A percentile compares a stretch with the other conserved stretches of the same genome.
phyloP scores from a whole-genome alignment of 768 basidiomycete species.

The Suillus clintonianus region DNA sequence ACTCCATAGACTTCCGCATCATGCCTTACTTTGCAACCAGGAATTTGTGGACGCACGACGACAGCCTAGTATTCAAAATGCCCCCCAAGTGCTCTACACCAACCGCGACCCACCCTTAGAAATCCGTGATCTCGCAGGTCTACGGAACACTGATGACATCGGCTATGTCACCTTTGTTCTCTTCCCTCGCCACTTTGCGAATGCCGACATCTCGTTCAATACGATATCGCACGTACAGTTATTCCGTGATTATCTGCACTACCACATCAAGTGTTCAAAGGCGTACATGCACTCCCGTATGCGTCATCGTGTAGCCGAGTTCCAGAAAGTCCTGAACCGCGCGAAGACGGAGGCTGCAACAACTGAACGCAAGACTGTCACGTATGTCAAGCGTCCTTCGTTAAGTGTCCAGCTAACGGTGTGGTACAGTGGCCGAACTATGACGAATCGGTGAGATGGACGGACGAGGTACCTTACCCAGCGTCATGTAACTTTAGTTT shows the following conservation, averaged over 20 bases:
- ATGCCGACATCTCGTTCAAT: slow-evolving; percentile 60
- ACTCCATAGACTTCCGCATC: background rate
- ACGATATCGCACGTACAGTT: slow-evolving; percentile 95
- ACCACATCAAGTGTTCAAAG: slow-evolving; percentile 98
- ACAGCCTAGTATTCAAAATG: slow-evolving; percentile 90
- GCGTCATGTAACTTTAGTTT: background rate
- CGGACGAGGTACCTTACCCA: background rate
- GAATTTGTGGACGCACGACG: slow-evolving; percentile 99
- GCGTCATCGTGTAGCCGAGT: slow-evolving; percentile 91
- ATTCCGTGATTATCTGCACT: slow-evolving; percentile 99
- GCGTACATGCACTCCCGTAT: slow-evolving; percentile 99
- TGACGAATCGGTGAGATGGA: slow-evolving; percentile 48
- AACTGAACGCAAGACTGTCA: slow-evolving; percentile 88
- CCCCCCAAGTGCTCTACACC: slow-evolving; percentile 95
- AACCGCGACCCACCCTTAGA: slow-evolving; percentile 97
- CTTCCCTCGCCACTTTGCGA: slow-evolving; percentile 93
- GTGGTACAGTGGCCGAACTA: slow-evolving; percentile 53
- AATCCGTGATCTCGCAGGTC: slow-evolving; percentile 82
- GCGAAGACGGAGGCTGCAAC: slow-evolving; percentile 90
- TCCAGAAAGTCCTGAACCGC: slow-evolving; percentile 93
- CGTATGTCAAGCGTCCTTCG: slow-evolving; percentile 43
- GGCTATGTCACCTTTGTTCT: slow-evolving; percentile 98
- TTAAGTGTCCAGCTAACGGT: slow-evolving; percentile 11
- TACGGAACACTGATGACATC: slow-evolving; percentile 82
- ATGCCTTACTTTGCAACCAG: slow-evolving; percentile 38